Evolutionary conservation across 805 yeast genomes (phyloP).

Genomic region (Lachancea mirantina): DNA sequence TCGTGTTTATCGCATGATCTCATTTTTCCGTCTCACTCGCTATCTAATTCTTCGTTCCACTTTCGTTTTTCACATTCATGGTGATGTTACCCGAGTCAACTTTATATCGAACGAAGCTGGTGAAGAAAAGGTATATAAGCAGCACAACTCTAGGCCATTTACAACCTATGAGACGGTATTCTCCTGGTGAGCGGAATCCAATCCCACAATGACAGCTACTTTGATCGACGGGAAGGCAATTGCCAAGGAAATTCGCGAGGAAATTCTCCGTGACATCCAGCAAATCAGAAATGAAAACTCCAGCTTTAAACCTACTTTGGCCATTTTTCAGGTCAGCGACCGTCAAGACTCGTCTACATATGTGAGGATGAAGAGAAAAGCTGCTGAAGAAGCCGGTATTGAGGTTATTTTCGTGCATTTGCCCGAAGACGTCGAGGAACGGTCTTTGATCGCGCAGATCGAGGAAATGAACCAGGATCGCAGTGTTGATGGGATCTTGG

Average conservation of each 20-base stretch:
- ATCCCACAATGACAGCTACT: conserved; percentile 19
- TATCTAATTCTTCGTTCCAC: too few species aligned
- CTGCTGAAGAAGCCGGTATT: conserved; percentile 79
- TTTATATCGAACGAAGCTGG: too few species aligned
- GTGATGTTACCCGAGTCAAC: too few species aligned
- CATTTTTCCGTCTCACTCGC: too few species aligned
- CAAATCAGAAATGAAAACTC: conserved; percentile 37
- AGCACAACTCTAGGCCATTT: not conserved
- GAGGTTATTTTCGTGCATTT: conserved; percentile 58
- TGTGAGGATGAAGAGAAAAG: conserved; percentile 85
- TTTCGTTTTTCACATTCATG: too few species aligned
- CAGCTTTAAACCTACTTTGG: conserved; percentile 64
- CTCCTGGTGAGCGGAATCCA: not conserved
- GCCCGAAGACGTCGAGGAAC: conserved; percentile 55
- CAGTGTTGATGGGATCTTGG: conserved; percentile 74
- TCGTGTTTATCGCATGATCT: too few species aligned
- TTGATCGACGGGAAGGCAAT: conserved; percentile 56
- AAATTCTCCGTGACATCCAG: conserved; percentile 45
- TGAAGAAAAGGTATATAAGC: too few species aligned
- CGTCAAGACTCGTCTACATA: conserved; percentile 89
- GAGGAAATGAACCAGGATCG: conserved; percentile 64
- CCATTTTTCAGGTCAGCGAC: conserved; percentile 83
- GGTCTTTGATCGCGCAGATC: conserved; percentile 51
- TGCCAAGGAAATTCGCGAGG: conserved; percentile 45
- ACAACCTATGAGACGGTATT: too few species aligned